These are phyloP conservation scores for Pelargonium nanum DNA, from an alignment of 345 rosid species.

Conservation along the genomic window DNA sequence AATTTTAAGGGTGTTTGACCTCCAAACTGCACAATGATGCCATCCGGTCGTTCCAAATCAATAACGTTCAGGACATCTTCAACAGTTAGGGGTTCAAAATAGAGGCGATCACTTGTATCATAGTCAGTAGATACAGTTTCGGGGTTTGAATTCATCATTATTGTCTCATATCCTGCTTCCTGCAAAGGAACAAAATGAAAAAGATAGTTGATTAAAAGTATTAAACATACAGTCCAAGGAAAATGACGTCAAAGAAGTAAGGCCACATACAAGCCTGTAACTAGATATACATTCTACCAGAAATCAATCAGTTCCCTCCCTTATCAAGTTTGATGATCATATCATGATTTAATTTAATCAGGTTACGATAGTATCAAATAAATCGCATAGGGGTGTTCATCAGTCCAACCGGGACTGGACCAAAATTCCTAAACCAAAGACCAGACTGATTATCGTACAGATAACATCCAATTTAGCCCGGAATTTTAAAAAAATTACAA, in stretches of 20 bases:
- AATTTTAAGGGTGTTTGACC: constrained; percentile 95
- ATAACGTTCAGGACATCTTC: constrained; percentile 88
- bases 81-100: constrained; percentile 82
- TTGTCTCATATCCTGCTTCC: constrained; percentile 95
- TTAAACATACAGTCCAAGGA: constrained; percentile 7
- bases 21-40: constrained; percentile 93
- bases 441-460: too few species aligned
- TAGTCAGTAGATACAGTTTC: constrained; percentile 96
- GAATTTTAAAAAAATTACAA: too few species aligned
- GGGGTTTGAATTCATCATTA: constrained; percentile 98
- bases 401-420: too few species aligned
- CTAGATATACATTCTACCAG: not conserved
- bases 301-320: not conserved
- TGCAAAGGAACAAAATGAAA: constrained; percentile 20
- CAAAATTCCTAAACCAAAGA: too few species aligned
- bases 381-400: too few species aligned
- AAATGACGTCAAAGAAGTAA: not conserved
- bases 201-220: not conserved
- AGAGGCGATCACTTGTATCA: constrained; percentile 92
- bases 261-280: not conserved
- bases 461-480: too few species aligned
- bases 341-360: too few species aligned
- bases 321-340: not conserved
- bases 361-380: too few species aligned
- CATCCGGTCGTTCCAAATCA: constrained; percentile 87